Conservation (phyloP, 768 basidiomycete genomes). For the Paxillus ammoniavirescens region DNA sequence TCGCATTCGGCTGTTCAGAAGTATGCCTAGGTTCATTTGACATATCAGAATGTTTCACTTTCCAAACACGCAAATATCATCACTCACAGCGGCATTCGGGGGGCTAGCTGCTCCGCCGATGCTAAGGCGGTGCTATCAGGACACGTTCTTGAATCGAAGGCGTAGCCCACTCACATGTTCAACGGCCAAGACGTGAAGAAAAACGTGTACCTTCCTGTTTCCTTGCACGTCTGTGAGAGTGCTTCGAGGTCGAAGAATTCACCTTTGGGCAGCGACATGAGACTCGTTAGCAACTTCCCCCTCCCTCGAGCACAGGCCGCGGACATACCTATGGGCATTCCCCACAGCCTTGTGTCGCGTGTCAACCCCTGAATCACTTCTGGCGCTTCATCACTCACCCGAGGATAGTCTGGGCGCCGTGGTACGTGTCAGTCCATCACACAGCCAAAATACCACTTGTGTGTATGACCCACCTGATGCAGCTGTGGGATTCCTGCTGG, state of each 20-base stretch:
- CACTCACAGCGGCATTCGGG: conserved; percentile 67
- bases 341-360: conserved; percentile 49
- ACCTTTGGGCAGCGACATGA: conserved; percentile 34
- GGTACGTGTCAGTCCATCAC: not conserved
- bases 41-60: not conserved
- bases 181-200: conserved; percentile 79
- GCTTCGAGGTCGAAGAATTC: conserved; percentile 74
- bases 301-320: not conserved
- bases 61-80: not conserved
- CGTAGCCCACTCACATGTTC: conserved; percentile 51
- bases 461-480: conserved; percentile 48
- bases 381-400: conserved; percentile 39
- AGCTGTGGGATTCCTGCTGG: conserved; percentile 42
- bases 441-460: not conserved
- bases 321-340: conserved; percentile 65
- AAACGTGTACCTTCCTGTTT: conserved; percentile 63
- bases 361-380: not conserved
- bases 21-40: conserved; percentile 21
- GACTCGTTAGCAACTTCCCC: not conserved
- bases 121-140: conserved; percentile 20
- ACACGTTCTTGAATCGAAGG: conserved; percentile 1
- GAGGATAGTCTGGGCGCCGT: conserved; percentile 47
- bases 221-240: conserved; percentile 53
- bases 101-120: conserved; percentile 70
- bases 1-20: conserved; percentile 15